A percentile compares a stretch with the other conserved stretches of the same genome.
phyloP scores from a whole-genome alignment of 208 protist species.

The Acanthamoeba rhysodes region DNA sequence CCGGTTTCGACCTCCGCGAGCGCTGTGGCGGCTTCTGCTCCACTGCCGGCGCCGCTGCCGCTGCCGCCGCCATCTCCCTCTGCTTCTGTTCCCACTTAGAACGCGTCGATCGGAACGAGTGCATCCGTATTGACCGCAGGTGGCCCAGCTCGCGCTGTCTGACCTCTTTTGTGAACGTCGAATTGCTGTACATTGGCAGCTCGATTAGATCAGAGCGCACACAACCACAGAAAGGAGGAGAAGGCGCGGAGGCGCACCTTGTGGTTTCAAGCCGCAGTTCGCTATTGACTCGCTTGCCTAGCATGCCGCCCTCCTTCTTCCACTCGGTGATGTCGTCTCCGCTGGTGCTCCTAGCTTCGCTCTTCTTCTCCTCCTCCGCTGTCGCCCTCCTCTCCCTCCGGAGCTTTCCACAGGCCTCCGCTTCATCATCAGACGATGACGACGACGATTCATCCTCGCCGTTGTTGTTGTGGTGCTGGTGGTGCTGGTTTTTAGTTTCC shows the following conservation, averaged over 20 bases:
- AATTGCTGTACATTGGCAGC: not conserved
- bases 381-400: not conserved
- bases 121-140: constrained; percentile 8
- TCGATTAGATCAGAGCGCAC: no score
- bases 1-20: not conserved
- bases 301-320: constrained; percentile 3
- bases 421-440: no score
- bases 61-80: not conserved
- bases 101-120: constrained; percentile 35
- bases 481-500: not conserved
- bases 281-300: not conserved
- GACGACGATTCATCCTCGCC: not conserved
- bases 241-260: not conserved
- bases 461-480: not conserved
- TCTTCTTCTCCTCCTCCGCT: not conserved
- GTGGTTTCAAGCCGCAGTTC: not conserved
- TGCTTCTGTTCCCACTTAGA: constrained; percentile 48
- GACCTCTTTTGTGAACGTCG: not conserved
- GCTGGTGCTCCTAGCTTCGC: not conserved
- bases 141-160: constrained; percentile 1
- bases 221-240: not conserved
- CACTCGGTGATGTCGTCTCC: not conserved
- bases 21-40: not conserved
- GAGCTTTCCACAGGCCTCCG: not conserved
- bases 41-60: not conserved